phyloP scores from a whole-genome alignment of 2,329 filamentous ascomycete genomes.

The Fusarium dimerum region DNA sequence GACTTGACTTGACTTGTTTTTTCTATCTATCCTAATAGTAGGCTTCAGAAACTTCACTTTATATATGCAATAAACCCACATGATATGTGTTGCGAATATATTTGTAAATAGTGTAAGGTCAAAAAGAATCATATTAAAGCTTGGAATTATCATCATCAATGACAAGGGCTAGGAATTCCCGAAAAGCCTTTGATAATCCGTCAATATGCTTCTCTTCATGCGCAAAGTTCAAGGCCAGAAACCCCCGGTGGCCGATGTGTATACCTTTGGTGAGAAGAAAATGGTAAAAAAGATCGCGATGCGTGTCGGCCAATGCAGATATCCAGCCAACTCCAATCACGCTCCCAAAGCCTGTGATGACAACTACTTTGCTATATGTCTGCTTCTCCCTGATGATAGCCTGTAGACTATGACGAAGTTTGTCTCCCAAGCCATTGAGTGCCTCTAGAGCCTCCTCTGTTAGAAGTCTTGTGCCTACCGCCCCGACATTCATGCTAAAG shows the following conservation, averaged over 20 bases:
- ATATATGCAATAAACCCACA: too few relatives aligned
- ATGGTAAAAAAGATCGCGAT: constrained; percentile 21
- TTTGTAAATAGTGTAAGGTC: too few relatives aligned
- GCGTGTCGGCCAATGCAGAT: neutral
- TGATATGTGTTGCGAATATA: too few relatives aligned
- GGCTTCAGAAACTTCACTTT: too few relatives aligned
- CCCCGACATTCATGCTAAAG: constrained; percentile 46
- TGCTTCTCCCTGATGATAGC: neutral
- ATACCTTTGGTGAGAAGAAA: constrained; percentile 31
- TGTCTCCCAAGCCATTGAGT: neutral
- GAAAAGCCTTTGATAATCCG: constrained; percentile 32
- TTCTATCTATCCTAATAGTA: too few relatives aligned
- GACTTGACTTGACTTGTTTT: too few relatives aligned
- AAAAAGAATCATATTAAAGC: too few relatives aligned
- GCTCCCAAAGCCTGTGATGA: neutral
- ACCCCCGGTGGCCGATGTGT: constrained; percentile 35
- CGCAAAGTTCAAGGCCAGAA: constrained; percentile 33
- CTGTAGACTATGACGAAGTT: neutral
- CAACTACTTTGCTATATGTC: neutral
- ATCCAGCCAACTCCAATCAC: neutral
- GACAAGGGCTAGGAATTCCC: constrained; percentile 24
- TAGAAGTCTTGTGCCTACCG: neutral
- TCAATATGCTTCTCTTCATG: constrained; percentile 33
- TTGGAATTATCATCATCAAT: too few relatives aligned
- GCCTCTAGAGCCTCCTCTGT: neutral